Conservation (phyloP, 2,329 filamentous ascomycete species). For the Aaosphaeria pasadenensis region DNA sequence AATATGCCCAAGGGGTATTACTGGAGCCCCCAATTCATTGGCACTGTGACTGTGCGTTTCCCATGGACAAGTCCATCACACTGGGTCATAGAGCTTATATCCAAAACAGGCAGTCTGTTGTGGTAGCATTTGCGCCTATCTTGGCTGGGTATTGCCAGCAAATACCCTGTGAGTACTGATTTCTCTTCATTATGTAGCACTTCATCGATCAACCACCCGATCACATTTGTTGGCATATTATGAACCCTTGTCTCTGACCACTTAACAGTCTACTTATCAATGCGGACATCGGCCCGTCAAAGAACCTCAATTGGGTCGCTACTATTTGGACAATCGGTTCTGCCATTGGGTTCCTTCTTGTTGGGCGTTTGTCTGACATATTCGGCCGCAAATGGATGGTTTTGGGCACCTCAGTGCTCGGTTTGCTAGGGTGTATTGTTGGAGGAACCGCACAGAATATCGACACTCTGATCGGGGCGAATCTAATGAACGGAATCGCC, state of each 20-base stretch:
- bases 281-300: slow-evolving; percentile 22
- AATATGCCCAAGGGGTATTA: slow-evolving; percentile 44
- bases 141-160: slow-evolving; percentile 26
- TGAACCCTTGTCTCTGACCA: no score
- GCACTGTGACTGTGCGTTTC: slow-evolving; percentile 33
- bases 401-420: slow-evolving; percentile 15
- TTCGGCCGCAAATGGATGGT: slow-evolving; percentile 20
- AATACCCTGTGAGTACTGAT: slow-evolving; percentile 19
- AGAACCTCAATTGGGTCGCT: slow-evolving; percentile 24
- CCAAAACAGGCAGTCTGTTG: slow-evolving; percentile 17
- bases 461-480: slow-evolving; percentile 28
- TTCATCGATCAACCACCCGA: background rate
- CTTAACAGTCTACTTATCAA: slow-evolving; percentile 16
- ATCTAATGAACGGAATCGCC: slow-evolving; percentile 24
- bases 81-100: background rate
- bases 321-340: slow-evolving; percentile 23
- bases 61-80: background rate
- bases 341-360: slow-evolving; percentile 19
- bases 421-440: slow-evolving; percentile 23
- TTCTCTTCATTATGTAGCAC: slow-evolving; percentile 1
- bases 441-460: slow-evolving; percentile 26
- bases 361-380: slow-evolving; percentile 22
- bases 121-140: slow-evolving; percentile 24
- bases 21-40: slow-evolving; percentile 39
- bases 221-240: background rate